Evolutionary conservation across 2,329 filamentous ascomycete genomes (phyloP).

Genomic region (Colletotrichum somersetense): DNA sequence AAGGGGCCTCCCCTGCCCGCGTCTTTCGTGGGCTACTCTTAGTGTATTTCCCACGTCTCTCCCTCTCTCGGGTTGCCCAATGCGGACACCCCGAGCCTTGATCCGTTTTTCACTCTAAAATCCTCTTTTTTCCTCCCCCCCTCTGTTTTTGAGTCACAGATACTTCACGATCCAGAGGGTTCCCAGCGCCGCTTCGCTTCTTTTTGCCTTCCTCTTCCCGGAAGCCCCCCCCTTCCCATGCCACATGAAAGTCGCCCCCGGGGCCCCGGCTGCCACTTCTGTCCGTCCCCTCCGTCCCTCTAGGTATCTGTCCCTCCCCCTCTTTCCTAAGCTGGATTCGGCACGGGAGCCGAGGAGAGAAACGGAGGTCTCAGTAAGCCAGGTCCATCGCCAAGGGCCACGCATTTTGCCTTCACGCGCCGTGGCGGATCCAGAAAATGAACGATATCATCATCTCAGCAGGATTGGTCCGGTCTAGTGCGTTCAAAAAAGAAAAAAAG

Average conservation of each 20-base stretch:
- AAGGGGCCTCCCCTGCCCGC: conserved; percentile 14
- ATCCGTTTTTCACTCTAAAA: conserved; percentile 5
- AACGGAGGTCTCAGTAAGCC: background rate
- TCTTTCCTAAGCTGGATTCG: conserved; percentile 37
- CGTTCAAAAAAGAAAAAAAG: background rate
- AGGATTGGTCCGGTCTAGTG: background rate
- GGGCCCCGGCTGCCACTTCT: conserved; percentile 27
- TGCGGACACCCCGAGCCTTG: conserved; percentile 26
- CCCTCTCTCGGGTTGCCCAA: conserved; percentile 26
- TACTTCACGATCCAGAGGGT: conserved; percentile 5
- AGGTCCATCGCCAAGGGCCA: conserved; percentile 14
- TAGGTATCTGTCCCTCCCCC: background rate
- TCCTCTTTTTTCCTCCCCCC: background rate
- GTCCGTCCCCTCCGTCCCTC: conserved; percentile 3
- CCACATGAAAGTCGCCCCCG: conserved; percentile 20
- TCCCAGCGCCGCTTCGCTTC: background rate
- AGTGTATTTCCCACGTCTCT: background rate
- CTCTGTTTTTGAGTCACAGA: background rate
- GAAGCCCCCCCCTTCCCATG: background rate
- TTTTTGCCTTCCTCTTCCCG: background rate
- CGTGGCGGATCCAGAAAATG: background rate
- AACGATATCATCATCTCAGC: no score
- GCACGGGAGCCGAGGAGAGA: conserved; percentile 29
- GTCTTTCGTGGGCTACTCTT: background rate
- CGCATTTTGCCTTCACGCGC: background rate